These are phyloP conservation scores for Colletotrichum sp. DNA, from an alignment of 2,329 filamentous ascomycete genomes.

Conservation along the genomic window DNA sequence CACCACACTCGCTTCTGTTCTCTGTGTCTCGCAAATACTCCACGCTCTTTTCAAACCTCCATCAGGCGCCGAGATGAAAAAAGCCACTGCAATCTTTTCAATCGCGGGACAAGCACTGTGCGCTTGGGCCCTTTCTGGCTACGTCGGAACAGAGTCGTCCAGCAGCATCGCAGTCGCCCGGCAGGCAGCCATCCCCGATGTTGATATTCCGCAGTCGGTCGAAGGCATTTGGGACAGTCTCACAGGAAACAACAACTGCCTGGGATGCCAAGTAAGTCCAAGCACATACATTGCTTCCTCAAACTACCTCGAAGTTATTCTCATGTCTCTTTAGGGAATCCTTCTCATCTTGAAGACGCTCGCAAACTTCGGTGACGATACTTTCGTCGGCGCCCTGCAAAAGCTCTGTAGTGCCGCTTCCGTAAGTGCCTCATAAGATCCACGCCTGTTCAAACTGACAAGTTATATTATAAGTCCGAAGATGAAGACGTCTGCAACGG, in stretches of 20 bases:
- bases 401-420: background rate
- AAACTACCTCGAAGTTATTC: fast-evolving
- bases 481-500: background rate
- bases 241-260: background rate
- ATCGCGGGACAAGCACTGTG: background rate
- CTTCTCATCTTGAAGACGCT: background rate
- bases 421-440: background rate
- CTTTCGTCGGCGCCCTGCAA: background rate
- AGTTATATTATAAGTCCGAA: fast-evolving
- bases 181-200: background rate
- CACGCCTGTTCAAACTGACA: background rate
- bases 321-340: background rate
- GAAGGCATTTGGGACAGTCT: background rate
- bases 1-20: background rate
- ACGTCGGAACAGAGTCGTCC: background rate
- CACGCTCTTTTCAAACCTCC: background rate
- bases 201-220: background rate
- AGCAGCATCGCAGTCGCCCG: background rate
- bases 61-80: background rate
- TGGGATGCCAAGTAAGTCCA: background rate
- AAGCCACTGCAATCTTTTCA: fast-evolving
- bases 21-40: background rate
- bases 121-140: background rate
- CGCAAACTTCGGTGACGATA: background rate
- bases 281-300: fast-evolving